Conservation (phyloP, 495 filamentous ascomycete species). For the Jackrogersella multiformis region DNA sequence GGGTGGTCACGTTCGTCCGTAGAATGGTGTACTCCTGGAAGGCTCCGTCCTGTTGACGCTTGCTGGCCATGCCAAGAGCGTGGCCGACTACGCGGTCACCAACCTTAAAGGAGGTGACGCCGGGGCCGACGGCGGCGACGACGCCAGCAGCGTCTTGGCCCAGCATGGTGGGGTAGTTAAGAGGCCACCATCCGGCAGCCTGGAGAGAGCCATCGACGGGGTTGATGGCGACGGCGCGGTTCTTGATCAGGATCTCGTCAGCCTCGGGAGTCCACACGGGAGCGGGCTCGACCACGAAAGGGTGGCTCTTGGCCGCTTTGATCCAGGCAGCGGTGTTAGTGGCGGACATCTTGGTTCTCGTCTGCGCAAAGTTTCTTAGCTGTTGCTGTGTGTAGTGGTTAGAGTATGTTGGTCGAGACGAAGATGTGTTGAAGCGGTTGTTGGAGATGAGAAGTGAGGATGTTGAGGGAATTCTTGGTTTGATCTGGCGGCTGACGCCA, state of each 20-base stretch:
- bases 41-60: conserved; percentile 32
- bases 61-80: conserved; percentile 35
- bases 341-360: conserved; percentile 27
- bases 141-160: conserved; percentile 64
- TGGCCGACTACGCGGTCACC: conserved; percentile 56
- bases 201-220: conserved; percentile 61
- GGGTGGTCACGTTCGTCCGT: conserved; percentile 36
- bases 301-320: conserved; percentile 27
- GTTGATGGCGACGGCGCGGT: conserved; percentile 54
- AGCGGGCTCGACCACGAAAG: conserved; percentile 47
- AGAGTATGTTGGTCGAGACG: background rate
- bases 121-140: conserved; percentile 55
- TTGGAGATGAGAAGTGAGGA: conserved; percentile 7
- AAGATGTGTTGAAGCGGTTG: conserved; percentile 1
- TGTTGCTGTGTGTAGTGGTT: background rate
- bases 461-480: conserved; percentile 20
- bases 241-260: conserved; percentile 52
- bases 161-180: conserved; percentile 59
- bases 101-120: conserved; percentile 53
- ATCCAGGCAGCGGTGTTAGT: conserved; percentile 46
- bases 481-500: conserved; percentile 24
- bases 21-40: conserved; percentile 55
- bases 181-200: conserved; percentile 39
- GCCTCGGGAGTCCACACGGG: conserved; percentile 44
- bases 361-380: conserved; percentile 7